phyloP scores from a whole-genome alignment of 2,329 filamentous ascomycete species.

The Trichoderma arundinaceum region DNA sequence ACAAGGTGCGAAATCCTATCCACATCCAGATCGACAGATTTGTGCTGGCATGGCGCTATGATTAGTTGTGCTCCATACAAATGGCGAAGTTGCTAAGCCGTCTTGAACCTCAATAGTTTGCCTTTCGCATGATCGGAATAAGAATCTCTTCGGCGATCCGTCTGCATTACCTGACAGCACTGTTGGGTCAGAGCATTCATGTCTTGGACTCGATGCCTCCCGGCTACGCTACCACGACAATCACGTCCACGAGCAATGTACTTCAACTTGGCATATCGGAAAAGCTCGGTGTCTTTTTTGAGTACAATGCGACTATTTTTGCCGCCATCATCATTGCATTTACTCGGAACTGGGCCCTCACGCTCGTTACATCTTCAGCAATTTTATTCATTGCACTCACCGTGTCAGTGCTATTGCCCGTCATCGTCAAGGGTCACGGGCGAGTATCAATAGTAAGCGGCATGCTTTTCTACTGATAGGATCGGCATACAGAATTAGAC shows the following conservation, averaged over 20 bases:
- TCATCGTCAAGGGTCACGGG: constrained; percentile 59
- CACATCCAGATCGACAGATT: too few species aligned
- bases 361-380: constrained; percentile 62
- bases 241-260: constrained; percentile 67
- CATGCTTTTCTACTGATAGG: too few species aligned
- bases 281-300: constrained; percentile 64
- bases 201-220: constrained; percentile 70
- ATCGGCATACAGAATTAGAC: neutral
- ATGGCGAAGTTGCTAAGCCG: neutral
- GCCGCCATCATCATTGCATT: constrained; percentile 62
- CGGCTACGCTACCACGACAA: constrained; percentile 66
- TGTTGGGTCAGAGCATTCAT: constrained; percentile 70
- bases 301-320: constrained; percentile 59
- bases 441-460: constrained; percentile 52
- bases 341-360: constrained; percentile 62
- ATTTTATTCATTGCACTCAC: constrained; percentile 61
- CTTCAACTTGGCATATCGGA: constrained; percentile 70
- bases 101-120: constrained; percentile 49
- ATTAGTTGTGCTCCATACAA: neutral
- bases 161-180: constrained; percentile 66
- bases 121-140: constrained; percentile 66
- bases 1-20: constrained; percentile 49
- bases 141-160: constrained; percentile 66
- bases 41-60: neutral
- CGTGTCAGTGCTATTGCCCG: constrained; percentile 56